These are phyloP conservation scores for Candida succiphila DNA, from an alignment of 805 yeast species.

Conservation along the genomic window DNA sequence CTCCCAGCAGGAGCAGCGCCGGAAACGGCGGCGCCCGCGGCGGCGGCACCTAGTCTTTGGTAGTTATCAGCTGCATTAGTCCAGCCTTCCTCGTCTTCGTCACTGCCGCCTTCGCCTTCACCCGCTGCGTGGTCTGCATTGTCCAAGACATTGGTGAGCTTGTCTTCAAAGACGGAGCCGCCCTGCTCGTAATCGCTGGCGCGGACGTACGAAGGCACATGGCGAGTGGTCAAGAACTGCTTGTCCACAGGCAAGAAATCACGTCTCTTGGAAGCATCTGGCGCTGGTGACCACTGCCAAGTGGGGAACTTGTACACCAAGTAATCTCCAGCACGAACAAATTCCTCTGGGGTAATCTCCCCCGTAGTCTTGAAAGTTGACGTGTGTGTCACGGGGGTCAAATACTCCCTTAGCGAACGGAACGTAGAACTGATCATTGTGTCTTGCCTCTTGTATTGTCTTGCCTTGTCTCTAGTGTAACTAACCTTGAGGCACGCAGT, in stretches of 20 bases:
- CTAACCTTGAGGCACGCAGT: too few species aligned
- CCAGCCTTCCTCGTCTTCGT: conserved; percentile 23
- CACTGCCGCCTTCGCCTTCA: conserved; percentile 2
- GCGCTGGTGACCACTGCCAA: conserved; percentile 81
- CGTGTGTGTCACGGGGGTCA: conserved; percentile 83
- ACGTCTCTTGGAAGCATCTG: conserved; percentile 35
- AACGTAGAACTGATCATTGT: conserved; percentile 54
- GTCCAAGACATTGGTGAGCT: conserved; percentile 13
- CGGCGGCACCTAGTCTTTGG: too few species aligned
- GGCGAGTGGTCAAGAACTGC: conserved; percentile 80
- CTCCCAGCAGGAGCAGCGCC: too few species aligned
- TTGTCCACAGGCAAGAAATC: conserved; percentile 79
- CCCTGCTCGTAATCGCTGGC: conserved; percentile 46
- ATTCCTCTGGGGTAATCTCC: conserved; percentile 92
- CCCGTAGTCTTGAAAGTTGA: conserved; percentile 84
- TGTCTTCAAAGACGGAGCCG: conserved; percentile 23
- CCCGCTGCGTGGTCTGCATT: conserved; percentile 17
- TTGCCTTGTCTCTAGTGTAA: too few species aligned
- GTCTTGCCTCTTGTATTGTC: not conserved
- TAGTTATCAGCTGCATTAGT: conserved; percentile 31
- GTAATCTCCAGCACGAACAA: conserved; percentile 90
- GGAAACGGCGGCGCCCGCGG: too few species aligned
- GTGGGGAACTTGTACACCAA: conserved; percentile 88
- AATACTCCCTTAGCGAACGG: conserved; percentile 80
- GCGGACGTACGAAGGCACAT: conserved; percentile 77